Evolutionary conservation across 495 filamentous ascomycete genomes (phyloP), one percentile per base, ranked within the genome.

Genomic region (Chaetomidium leptoderma): DNA sequence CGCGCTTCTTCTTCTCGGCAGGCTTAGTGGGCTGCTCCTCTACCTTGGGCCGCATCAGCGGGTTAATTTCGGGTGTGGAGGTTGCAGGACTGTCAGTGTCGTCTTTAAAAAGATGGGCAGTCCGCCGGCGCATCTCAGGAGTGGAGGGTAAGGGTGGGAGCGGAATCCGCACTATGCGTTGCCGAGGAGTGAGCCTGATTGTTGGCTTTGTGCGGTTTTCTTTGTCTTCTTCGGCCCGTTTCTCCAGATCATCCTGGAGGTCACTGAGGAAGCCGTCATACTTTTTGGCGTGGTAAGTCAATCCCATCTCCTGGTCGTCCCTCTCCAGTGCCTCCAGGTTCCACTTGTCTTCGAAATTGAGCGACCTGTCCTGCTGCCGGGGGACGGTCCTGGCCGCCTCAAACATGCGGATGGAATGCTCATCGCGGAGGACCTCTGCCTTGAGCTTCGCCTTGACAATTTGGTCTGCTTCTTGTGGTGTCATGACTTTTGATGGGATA

Each of bases 231-330:
- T 54, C 19, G 17, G 35, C 48, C 6, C 47, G 59, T 45, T 62
- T 43, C 37, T 30, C 26, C 21, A 64, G 14, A 9, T 64, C 65
- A 23, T 44, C 54, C 11, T 39, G 56, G 21, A 64, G 24, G 10
- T 52, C 49, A 36, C 52, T 40, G 26, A 65, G 44, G 27, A 65
- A 61, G 35, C 29, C 35, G 23, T 43, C 43, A 30, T 67, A 65
- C 14, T 63, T 62, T 11, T 43, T 6, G 5, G 53, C 30, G n/a
- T 58, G 39, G 46, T 55, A 50, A 11, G 33, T n/a, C 19, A 65
- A 48, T 10, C 59, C 62, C 65, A 67, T 57, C 29, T 60, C 53
- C 23, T 26, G 42, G 42, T 67, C 62, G 16, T 67, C 65, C 27
- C 39, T 58, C 44, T 67, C 51, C 0, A 55, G 37, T 13, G 26